Base-by-base conservation (phyloP, 2,329 filamentous ascomycete genomes). In the Aureobasidium sp. region DNA sequence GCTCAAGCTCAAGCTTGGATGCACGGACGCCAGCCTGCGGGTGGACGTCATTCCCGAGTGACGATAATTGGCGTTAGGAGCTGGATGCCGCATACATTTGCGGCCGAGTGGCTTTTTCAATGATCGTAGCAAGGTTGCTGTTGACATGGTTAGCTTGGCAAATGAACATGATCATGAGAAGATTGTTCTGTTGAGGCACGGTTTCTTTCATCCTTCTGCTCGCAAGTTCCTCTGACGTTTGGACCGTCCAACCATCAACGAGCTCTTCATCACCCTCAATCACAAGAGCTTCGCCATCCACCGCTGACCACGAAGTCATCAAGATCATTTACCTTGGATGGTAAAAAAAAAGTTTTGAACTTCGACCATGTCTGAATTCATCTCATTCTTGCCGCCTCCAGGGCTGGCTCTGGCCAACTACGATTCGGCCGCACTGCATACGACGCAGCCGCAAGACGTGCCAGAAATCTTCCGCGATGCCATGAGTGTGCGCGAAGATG, bases 401-500 rank as follows among this genome's bases (percentile, higher is more conserved):
- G 63, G 65, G 22, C 57, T 59, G 24, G 61, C 63, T 17, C 59
- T 71, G 30, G 58, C 65, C 34, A 61, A 62, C 54, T 73, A 70
- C 24, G 66, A 68, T 51, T 57, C 59, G 11, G 49, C 61, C 59
- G 61, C 62, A 53, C 54, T 49, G 19, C 51, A 56, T 30, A 34
- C 63, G 54, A 54, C 64, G 52, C 71, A 73, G 58, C 52, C 61
- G 8, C 34, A 55, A 35, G 61, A 64, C 29, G 64, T 77, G 25
- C 74, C 74, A 2, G 65, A 70, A 53, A 61, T 66, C 54, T 78
- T 77, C 64, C 64, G 66, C 55, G 78, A 82, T 58, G 79, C 79
- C 58, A 79, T 83, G 73, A 66, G 68, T 12, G 72, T 84, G 5
- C 79, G 80, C 32, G 72, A 77, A 54, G 68, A 70, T 34, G 80